Percentiles rank a stretch among this genome's conserved stretches.
phyloP scores from a whole-genome alignment of 441 rosid species.

The Theobroma grandiflorum region DNA sequence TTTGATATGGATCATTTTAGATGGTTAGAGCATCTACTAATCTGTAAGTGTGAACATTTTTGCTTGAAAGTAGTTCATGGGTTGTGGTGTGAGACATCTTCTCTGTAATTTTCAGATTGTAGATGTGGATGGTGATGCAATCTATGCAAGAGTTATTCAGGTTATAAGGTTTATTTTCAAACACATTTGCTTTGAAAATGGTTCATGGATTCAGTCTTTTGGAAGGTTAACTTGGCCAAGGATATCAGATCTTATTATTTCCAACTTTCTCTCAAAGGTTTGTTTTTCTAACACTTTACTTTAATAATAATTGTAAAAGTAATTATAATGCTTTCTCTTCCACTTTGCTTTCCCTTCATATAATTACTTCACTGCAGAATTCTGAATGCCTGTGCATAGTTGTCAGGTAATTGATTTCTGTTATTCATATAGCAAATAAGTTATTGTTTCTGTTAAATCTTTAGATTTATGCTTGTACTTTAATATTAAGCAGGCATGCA shows the following conservation, averaged over 20 bases:
- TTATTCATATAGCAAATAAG: neutral
- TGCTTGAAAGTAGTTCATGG: conserved; percentile 18
- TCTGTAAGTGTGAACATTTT: conserved; percentile 5
- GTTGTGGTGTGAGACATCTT: conserved; percentile 24
- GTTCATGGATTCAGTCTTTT: conserved; percentile 77
- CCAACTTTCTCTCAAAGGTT: conserved; percentile 92
- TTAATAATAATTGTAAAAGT: neutral
- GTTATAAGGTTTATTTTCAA: conserved; percentile 69
- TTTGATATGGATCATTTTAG: neutral
- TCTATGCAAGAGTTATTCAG: conserved; percentile 67
- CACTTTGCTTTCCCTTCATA: neutral
- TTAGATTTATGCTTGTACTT: neutral
- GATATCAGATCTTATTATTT: conserved; percentile 84
- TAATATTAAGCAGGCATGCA: neutral
- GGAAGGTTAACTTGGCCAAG: conserved; percentile 97
- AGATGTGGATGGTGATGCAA: conserved; percentile 60
- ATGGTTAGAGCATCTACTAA: conserved; percentile 23
- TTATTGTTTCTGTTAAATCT: neutral
- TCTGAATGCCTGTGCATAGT: neutral
- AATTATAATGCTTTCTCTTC: conserved; percentile 6
- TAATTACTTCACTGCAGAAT: neutral
- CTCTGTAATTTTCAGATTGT: conserved; percentile 50
- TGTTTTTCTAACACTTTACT: conserved; percentile 22
- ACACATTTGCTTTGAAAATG: conserved; percentile 76
- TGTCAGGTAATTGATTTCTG: neutral